Conservation (phyloP, 2,329 filamentous ascomycete species). For the Colletotrichum sp. region DNA sequence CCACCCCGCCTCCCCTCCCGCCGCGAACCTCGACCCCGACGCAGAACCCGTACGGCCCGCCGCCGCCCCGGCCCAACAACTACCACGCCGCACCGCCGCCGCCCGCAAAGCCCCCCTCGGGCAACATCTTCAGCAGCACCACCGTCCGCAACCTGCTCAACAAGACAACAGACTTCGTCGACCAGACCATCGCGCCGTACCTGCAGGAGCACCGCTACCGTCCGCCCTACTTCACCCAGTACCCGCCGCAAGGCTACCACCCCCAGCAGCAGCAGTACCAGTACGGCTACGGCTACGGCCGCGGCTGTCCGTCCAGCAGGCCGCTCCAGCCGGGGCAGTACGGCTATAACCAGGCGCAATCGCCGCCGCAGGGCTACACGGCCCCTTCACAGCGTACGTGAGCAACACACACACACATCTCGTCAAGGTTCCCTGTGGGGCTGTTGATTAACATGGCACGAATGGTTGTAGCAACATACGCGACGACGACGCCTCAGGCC, state of each 20-base stretch:
- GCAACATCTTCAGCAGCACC: slow-evolving; percentile 32
- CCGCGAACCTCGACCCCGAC: neutral
- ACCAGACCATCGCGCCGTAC: slow-evolving; percentile 29
- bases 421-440: neutral
- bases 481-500: neutral
- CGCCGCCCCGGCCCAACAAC: slow-evolving; percentile 1
- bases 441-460: neutral
- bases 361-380: neutral
- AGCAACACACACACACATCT: neutral
- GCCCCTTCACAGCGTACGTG: slow-evolving; percentile 7
- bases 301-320: neutral
- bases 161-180: slow-evolving; percentile 37
- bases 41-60: neutral
- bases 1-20: neutral
- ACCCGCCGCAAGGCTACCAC: neutral
- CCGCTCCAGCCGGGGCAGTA: neutral
- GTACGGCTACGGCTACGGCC: neutral
- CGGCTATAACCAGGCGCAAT: neutral
- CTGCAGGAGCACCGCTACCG: slow-evolving; percentile 19
- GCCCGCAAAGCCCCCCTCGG: slow-evolving; percentile 6
- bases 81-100: neutral
- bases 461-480: slow-evolving; percentile 1
- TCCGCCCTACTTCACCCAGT: slow-evolving; percentile 3
- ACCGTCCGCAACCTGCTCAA: slow-evolving; percentile 38
- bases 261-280: neutral